These are phyloP conservation scores for Chlamydomonas incerta DNA, from an alignment of 139 green algal species.

Conservation along the genomic window DNA sequence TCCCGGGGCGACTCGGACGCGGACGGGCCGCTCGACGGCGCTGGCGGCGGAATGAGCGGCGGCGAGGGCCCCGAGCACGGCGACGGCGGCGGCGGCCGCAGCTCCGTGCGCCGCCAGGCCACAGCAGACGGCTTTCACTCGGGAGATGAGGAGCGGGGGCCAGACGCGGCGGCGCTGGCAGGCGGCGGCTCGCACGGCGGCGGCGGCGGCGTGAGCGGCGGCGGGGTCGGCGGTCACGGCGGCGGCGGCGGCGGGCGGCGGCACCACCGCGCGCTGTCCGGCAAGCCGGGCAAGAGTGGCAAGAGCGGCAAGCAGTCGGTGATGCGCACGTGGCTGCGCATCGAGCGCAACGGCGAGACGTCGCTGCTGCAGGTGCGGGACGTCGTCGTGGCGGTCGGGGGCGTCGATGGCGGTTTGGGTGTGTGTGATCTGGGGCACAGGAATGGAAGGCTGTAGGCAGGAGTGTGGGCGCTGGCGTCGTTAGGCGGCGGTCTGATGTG, in stretches of 20 bases:
- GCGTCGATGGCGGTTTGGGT: too few relatives aligned
- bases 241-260: not conserved
- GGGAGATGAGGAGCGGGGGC: too few relatives aligned
- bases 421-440: too few relatives aligned
- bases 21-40: not conserved
- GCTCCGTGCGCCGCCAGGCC: too few relatives aligned
- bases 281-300: not conserved
- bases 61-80: not conserved
- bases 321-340: slow-evolving; percentile 60
- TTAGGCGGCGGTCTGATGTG: too few relatives aligned
- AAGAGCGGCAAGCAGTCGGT: slow-evolving; percentile 20
- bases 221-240: not conserved
- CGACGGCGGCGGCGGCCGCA: not conserved
- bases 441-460: too few relatives aligned
- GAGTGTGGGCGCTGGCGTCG: too few relatives aligned
- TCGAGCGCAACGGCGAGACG: slow-evolving; percentile 57
- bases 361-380: slow-evolving; percentile 49
- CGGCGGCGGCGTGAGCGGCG: not conserved
- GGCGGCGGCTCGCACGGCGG: not conserved
- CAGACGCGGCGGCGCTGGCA: not conserved
- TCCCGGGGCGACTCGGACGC: slow-evolving; percentile 3
- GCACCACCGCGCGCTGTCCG: not conserved
- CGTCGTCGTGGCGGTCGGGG: too few relatives aligned
- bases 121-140: not conserved
- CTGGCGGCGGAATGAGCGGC: not conserved